Conservation (phyloP, 2,329 filamentous ascomycete species). For the Thyridium curvatum region DNA sequence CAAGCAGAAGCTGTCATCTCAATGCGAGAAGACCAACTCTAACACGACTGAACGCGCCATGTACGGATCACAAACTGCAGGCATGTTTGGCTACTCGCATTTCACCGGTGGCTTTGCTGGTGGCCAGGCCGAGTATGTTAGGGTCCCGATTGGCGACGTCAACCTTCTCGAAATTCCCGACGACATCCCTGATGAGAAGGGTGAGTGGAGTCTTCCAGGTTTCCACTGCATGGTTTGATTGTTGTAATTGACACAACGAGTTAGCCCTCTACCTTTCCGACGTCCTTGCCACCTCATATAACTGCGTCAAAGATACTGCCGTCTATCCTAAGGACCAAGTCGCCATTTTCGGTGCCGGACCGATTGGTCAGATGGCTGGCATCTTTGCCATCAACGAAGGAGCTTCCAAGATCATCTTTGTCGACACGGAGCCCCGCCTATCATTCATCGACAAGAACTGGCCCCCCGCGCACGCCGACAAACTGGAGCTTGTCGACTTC, state of each 20-base stretch:
- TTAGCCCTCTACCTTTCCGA: slow-evolving; percentile 68
- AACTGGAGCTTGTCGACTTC: slow-evolving; percentile 66
- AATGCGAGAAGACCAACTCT: slow-evolving; percentile 74
- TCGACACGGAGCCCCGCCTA: slow-evolving; percentile 68
- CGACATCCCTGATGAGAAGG: slow-evolving; percentile 78
- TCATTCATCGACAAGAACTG: slow-evolving; percentile 61
- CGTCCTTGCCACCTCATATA: slow-evolving; percentile 72
- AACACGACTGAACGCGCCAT: slow-evolving; percentile 66
- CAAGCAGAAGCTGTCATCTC: slow-evolving; percentile 68
- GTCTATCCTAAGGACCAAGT: slow-evolving; percentile 74
- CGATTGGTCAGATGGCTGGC: slow-evolving; percentile 78
- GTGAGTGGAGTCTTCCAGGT: slow-evolving; percentile 10
- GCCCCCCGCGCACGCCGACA: slow-evolving; percentile 35
- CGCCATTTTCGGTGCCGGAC: slow-evolving; percentile 79
- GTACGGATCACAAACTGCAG: slow-evolving; percentile 73
- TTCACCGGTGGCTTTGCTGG: slow-evolving; percentile 85
- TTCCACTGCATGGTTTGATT: no score
- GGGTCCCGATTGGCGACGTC: slow-evolving; percentile 73
- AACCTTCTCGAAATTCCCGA: slow-evolving; percentile 77
- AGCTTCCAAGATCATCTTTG: slow-evolving; percentile 68
- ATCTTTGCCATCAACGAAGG: slow-evolving; percentile 71
- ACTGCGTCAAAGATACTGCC: slow-evolving; percentile 75
- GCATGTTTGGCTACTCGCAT: slow-evolving; percentile 68
- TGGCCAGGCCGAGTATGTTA: slow-evolving; percentile 80
- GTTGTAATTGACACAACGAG: neutral